A percentile compares a stretch with the other conserved stretches of the same genome.
phyloP scores from a whole-genome alignment of 2,329 filamentous ascomycete species.

The Hymenoscyphus occultus region DNA sequence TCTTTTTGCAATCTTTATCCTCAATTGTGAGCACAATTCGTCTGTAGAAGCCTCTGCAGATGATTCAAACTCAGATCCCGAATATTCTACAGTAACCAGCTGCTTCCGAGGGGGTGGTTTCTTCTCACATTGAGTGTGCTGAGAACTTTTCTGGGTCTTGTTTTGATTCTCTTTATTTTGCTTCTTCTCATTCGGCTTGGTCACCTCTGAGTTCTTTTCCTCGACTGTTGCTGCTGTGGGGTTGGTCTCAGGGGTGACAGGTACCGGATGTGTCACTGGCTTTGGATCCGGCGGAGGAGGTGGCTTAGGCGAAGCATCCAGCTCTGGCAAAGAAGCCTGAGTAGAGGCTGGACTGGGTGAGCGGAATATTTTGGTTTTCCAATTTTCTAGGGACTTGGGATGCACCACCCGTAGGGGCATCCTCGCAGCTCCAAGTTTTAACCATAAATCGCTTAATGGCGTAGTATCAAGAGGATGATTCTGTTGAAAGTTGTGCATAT shows the following conservation, averaged over 20 bases:
- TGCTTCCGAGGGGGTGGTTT: not conserved
- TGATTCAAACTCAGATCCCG: constrained; percentile 3
- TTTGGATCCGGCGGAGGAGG: not conserved
- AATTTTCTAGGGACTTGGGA: not conserved
- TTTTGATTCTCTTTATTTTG: not conserved
- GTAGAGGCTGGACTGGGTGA: not conserved
- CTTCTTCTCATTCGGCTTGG: not conserved
- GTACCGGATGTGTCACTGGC: not conserved
- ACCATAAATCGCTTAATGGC: not conserved
- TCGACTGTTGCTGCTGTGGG: not conserved
- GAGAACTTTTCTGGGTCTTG: not conserved
- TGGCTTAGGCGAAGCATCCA: not conserved
- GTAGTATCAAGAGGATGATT: not conserved
- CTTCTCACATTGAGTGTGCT: not conserved
- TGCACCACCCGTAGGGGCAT: constrained; percentile 1
- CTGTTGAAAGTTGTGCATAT: not conserved
- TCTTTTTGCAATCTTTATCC: constrained; percentile 6
- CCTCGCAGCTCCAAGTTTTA: not conserved
- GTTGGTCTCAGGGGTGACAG: not conserved
- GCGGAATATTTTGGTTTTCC: not conserved
- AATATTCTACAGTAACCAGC: constrained; percentile 6
- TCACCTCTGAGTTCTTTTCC: not conserved
- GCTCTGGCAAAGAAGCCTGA: not conserved
- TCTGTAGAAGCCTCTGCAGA: constrained; percentile 2
- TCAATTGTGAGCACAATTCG: not conserved